Evolutionary conservation across 768 basidiomycete species (phyloP).

Genomic region (Hebeloma cylindrosporum): DNA sequence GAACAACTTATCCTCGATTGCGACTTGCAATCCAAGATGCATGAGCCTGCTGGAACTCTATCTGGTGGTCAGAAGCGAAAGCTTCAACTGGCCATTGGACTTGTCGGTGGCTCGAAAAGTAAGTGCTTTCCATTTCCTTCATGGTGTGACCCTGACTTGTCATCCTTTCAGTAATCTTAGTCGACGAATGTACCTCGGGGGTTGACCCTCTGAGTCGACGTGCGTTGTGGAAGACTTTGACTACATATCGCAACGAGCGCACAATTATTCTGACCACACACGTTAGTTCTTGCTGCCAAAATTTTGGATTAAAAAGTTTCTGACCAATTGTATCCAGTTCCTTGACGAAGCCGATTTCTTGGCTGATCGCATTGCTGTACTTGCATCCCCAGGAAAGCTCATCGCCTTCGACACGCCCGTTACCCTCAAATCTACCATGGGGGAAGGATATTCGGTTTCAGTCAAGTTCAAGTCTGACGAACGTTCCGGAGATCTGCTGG

Average conservation of each 20-base stretch:
- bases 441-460: slow-evolving; percentile 68
- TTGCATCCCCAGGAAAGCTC: slow-evolving; percentile 75
- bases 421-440: slow-evolving; percentile 63
- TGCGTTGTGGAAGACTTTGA: slow-evolving; percentile 75
- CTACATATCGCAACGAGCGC: slow-evolving; percentile 60
- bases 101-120: slow-evolving; percentile 76
- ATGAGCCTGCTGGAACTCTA: slow-evolving; percentile 62
- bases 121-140: slow-evolving; percentile 1
- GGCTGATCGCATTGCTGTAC: slow-evolving; percentile 72
- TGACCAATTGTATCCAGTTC: slow-evolving; percentile 41
- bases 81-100: slow-evolving; percentile 75
- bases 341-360: slow-evolving; percentile 79
- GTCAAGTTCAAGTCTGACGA: slow-evolving; percentile 41
- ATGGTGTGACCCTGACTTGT: not conserved
- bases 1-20: slow-evolving; percentile 68
- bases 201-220: slow-evolving; percentile 80
- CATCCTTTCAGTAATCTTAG: slow-evolving; percentile 43
- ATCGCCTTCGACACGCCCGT: slow-evolving; percentile 76
- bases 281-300: slow-evolving; percentile 35
- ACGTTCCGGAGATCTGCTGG: slow-evolving; percentile 36
- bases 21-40: slow-evolving; percentile 68
- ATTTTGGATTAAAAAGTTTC: not conserved
- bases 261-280: slow-evolving; percentile 81
- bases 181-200: slow-evolving; percentile 75
- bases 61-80: slow-evolving; percentile 85